Evolutionary conservation across 495 filamentous ascomycete species (phyloP), one percentile per base, ranked within the genome.

Genomic region (Talaromyces liani): DNA sequence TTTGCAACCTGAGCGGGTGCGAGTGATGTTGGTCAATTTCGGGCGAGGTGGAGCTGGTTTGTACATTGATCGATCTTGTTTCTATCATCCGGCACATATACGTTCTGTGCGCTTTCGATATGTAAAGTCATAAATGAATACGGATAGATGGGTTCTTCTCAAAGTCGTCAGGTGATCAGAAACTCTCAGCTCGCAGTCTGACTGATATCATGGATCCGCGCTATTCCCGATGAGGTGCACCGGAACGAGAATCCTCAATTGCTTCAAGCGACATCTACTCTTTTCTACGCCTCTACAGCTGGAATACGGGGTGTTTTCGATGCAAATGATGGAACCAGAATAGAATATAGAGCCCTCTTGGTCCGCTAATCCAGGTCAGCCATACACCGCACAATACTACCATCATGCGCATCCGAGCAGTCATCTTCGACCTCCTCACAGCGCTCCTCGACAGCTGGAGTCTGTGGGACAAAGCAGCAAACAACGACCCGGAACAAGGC

Each of bases 361-460:
- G 36, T 41, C 36, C 36, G 36, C 14, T 41, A 51, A 14, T 41
- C 36, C 14, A 41, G 36, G 36, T 41, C 53, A 29, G n/a, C 53
- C 20, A 56, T 25, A 25, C 53, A 16, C 53, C 3, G 33, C 49
- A 0, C 12, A 58, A 58, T 3, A 16, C 12, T 16, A 49, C 31
- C n/a, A 39, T 29, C 18, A 71, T 70, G 71, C 61, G 60, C 41
- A 67, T 67, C 12, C 71, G 71, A 63, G 73, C 67, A 36, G 65
- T 75, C 18, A 61, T 73, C 33, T 73, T 75, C 62, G 73, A 75
- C 59, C 70, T 73, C 18, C 70, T 75, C 6, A 73, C 73, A 2
- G 73, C 69, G n/a, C 71, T 75, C 2, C 59, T 69, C 3, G 69
- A 75, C 65, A 73, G 71, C 33, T 72, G 71, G 71, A 65, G 27